These are phyloP conservation scores for Populus hybrid DNA, from an alignment of 441 rosid genomes.

Conservation along the genomic window DNA sequence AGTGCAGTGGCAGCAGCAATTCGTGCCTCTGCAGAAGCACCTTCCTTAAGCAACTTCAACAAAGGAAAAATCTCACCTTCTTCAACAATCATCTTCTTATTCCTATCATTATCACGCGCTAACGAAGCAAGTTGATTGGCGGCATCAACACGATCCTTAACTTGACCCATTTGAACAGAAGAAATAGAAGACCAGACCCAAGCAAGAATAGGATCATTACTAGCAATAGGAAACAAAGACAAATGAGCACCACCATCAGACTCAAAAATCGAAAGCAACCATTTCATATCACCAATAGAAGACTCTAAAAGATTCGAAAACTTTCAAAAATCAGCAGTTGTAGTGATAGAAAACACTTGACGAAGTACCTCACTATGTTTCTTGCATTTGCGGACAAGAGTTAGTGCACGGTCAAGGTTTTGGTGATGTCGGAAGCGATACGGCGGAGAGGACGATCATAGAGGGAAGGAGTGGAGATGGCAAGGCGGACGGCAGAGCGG, in stretches of 20 bases:
- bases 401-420: constrained; percentile 49
- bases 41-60: constrained; percentile 53
- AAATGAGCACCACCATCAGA: constrained; percentile 34
- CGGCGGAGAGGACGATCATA: constrained; percentile 59
- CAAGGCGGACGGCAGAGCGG: constrained; percentile 47
- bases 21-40: constrained; percentile 45
- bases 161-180: constrained; percentile 48
- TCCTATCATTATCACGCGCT: constrained; percentile 51
- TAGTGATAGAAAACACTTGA: constrained; percentile 54
- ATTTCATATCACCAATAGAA: constrained; percentile 53
- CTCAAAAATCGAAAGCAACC: constrained; percentile 51
- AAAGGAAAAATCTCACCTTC: constrained; percentile 55
- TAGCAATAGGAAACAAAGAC: constrained; percentile 58
- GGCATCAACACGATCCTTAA: constrained; percentile 40
- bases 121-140: too few species aligned
- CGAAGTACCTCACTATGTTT: constrained; percentile 47
- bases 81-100: constrained; percentile 56
- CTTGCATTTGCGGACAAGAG: constrained; percentile 50
- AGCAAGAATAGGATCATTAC: constrained; percentile 62
- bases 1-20: constrained; percentile 47
- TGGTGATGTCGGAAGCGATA: constrained; percentile 43
- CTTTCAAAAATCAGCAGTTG: constrained; percentile 49
- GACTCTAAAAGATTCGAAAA: constrained; percentile 42
- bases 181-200: constrained; percentile 64
- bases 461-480: constrained; percentile 35